Conservation (phyloP, 2,329 filamentous ascomycete genomes). For the Scolecobasidium constrictum region DNA sequence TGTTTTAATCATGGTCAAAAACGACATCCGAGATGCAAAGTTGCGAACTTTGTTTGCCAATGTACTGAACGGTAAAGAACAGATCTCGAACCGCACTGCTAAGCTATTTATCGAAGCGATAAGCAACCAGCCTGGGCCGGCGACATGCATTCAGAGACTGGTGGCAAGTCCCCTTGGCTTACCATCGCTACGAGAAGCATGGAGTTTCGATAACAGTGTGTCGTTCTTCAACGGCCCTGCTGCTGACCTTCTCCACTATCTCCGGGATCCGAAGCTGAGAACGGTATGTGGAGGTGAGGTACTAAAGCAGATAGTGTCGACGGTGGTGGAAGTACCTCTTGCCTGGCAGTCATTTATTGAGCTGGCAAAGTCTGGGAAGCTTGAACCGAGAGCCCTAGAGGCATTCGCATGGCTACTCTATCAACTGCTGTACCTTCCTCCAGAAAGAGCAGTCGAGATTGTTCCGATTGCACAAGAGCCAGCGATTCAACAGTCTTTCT, state of each 20-base stretch:
- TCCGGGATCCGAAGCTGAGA: slow-evolving; percentile 35
- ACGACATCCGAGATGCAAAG: too few species aligned
- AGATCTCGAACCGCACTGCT: too few species aligned
- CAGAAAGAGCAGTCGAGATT: slow-evolving; percentile 15
- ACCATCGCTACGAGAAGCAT: slow-evolving; percentile 25
- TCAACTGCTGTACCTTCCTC: slow-evolving; percentile 34
- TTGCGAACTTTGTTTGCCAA: too few species aligned
- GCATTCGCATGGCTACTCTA: slow-evolving; percentile 29
- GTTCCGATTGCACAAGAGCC: slow-evolving; percentile 11
- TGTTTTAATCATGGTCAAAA: too few species aligned
- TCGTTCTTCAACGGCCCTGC: slow-evolving; percentile 34
- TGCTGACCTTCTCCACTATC: slow-evolving; percentile 22
- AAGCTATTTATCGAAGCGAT: slow-evolving; percentile 40
- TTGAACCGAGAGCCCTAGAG: slow-evolving; percentile 17
- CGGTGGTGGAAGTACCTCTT: slow-evolving; percentile 40
- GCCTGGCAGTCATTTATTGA: slow-evolving; percentile 42
- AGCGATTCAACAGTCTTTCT: slow-evolving; percentile 14
- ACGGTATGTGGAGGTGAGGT: slow-evolving; percentile 40
- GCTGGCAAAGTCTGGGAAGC: slow-evolving; percentile 15
- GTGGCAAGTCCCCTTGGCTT: slow-evolving; percentile 22
- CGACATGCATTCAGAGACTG: slow-evolving; percentile 30
- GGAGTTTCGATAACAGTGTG: slow-evolving; percentile 33
- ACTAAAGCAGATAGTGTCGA: slow-evolving; percentile 34
- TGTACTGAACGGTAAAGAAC: too few species aligned
- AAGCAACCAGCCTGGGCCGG: slow-evolving; percentile 28